Evolutionary conservation across 2,329 filamentous ascomycete genomes (phyloP).

Genomic region (Leptographium lundbergii): DNA sequence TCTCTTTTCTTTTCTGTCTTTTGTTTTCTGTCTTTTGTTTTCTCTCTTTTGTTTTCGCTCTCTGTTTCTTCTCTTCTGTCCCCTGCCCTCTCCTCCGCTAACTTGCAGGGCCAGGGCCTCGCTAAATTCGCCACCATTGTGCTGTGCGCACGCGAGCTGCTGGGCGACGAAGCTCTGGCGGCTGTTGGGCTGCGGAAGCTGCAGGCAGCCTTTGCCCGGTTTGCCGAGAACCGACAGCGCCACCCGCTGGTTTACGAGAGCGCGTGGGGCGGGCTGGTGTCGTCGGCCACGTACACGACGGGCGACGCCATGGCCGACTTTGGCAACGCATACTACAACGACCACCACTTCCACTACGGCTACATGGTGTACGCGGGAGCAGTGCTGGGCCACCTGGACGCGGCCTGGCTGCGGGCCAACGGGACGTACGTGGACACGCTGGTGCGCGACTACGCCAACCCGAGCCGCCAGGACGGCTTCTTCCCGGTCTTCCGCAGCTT

Average conservation of each 20-base stretch:
- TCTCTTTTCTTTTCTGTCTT: no score
- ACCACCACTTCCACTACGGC: constrained; percentile 66
- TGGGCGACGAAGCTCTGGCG: constrained; percentile 44
- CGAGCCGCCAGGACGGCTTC: constrained; percentile 52
- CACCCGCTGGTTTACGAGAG: constrained; percentile 53
- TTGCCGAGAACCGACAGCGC: constrained; percentile 54
- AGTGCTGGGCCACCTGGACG: constrained; percentile 68
- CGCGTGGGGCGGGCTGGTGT: constrained; percentile 72
- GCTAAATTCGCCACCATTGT: constrained; percentile 64
- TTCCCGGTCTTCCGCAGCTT: constrained; percentile 79
- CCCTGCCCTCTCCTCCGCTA: constrained; percentile 16
- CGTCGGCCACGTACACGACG: constrained; percentile 57
- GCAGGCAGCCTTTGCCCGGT: constrained; percentile 53
- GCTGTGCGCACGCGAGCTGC: constrained; percentile 51
- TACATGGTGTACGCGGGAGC: constrained; percentile 85
- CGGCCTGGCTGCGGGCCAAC: constrained; percentile 58
- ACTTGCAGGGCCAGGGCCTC: constrained; percentile 46
- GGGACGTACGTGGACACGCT: constrained; percentile 71
- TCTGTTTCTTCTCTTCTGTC: background rate
- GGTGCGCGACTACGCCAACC: constrained; percentile 73
- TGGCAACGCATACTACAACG: constrained; percentile 78
- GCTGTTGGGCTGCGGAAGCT: constrained; percentile 46
- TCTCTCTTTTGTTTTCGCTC: no score
- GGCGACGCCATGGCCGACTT: constrained; percentile 66
- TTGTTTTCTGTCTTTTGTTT: no score